A percentile compares a stretch with the other conserved stretches of the same genome.
Conservation (phyloP, 305 asterid genomes). For the Fraxinus platypoda region DNA sequence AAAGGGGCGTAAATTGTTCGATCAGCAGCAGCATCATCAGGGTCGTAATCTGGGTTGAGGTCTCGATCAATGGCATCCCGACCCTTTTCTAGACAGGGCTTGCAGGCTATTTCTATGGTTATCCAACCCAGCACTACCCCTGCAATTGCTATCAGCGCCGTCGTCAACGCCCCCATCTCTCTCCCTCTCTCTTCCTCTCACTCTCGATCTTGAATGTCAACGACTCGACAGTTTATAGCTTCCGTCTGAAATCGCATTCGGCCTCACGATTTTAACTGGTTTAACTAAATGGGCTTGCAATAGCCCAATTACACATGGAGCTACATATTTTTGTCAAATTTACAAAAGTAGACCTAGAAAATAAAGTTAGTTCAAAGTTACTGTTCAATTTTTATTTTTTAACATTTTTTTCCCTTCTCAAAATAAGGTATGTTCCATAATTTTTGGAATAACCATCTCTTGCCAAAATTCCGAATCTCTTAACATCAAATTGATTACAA, state of each 20-base stretch:
- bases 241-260: background rate
- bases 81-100: slow-evolving; percentile 87
- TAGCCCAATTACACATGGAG: background rate
- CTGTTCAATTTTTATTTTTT: too few relatives aligned
- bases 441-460: background rate
- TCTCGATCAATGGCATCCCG: slow-evolving; percentile 86
- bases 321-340: too few relatives aligned
- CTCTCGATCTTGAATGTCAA: background rate
- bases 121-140: slow-evolving; percentile 79
- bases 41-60: slow-evolving; percentile 90
- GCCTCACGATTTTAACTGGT: background rate
- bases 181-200: slow-evolving; percentile 19
- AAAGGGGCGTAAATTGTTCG: slow-evolving; percentile 51
- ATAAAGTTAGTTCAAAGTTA: too few relatives aligned
- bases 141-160: slow-evolving; percentile 74
- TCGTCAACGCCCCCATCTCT: slow-evolving; percentile 74
- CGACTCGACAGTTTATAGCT: background rate
- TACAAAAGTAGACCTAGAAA: background rate
- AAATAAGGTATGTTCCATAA: too few relatives aligned
- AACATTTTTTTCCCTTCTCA: too few relatives aligned
- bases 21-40: slow-evolving; percentile 49
- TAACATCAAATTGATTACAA: background rate
- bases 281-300: background rate
- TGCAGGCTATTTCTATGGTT: slow-evolving; percentile 82
- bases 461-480: too few relatives aligned